phyloP scores from a whole-genome alignment of 2,329 filamentous ascomycete species.

The Fusarium caatingaense region DNA sequence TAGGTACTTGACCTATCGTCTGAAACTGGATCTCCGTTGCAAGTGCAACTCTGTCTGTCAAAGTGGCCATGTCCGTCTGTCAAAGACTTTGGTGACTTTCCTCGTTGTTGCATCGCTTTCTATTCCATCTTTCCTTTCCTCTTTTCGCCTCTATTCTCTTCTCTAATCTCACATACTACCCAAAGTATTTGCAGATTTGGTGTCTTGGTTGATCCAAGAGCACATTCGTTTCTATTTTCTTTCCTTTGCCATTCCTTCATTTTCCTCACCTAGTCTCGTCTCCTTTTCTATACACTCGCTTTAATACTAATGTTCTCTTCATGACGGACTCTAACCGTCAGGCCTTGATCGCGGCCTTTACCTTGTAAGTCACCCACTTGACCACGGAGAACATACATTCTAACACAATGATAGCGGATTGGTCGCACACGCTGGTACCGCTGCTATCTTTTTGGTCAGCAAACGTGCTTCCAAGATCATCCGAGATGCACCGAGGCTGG shows the following conservation, averaged over 20 bases:
- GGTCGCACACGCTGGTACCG: constrained; percentile 63
- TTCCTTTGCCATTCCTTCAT: background rate
- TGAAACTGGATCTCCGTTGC: constrained; percentile 40
- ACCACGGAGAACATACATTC: constrained; percentile 20
- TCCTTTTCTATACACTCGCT: constrained; percentile 48
- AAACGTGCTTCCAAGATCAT: constrained; percentile 62
- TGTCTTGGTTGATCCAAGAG: constrained; percentile 39
- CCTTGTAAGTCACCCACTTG: constrained; percentile 58
- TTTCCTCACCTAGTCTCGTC: constrained; percentile 46
- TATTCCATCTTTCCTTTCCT: constrained; percentile 20
- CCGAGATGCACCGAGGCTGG: constrained; percentile 72
- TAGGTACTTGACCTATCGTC: constrained; percentile 10
- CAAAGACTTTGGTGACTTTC: constrained; percentile 17
- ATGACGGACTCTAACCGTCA: constrained; percentile 61
- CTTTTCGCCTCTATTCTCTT: constrained; percentile 31
- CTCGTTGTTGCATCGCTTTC: constrained; percentile 27
- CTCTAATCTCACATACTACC: constrained; percentile 26
- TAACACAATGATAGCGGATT: constrained; percentile 58
- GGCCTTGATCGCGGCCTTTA: constrained; percentile 65
- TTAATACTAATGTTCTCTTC: constrained; percentile 42
- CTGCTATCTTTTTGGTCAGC: constrained; percentile 59
- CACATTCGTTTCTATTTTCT: constrained; percentile 8
- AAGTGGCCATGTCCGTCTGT: constrained; percentile 8
- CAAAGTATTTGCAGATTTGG: constrained; percentile 28
- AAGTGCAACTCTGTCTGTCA: constrained; percentile 35